Evolutionary conservation across 148 eudicot genomes (phyloP).

Genomic region (Diospyros lotus): DNA sequence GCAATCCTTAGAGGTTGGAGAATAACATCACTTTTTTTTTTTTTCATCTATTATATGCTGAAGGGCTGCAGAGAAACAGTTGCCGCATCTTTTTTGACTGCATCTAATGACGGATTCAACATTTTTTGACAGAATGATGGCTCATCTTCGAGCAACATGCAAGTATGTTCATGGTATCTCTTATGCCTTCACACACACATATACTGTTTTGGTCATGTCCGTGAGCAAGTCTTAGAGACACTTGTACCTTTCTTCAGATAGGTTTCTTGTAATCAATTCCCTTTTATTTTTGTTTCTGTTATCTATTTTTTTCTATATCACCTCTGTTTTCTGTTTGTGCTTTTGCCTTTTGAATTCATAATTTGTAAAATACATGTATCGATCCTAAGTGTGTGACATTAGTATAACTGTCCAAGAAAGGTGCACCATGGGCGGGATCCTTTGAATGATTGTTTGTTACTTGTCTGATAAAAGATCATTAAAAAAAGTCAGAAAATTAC

Average conservation of each 20-base stretch:
- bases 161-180: conserved; percentile 35
- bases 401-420: neutral
- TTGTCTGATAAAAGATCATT: neutral
- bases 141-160: conserved; percentile 66
- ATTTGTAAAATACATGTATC: neutral
- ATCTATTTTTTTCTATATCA: no score
- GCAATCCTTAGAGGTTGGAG: neutral
- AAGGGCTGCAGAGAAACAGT: neutral
- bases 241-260: neutral
- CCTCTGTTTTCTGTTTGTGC: no score
- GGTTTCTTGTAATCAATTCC: neutral
- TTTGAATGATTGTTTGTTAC: neutral
- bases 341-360: no score
- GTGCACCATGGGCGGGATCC: neutral
- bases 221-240: neutral
- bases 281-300: neutral
- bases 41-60: neutral
- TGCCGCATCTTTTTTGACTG: neutral
- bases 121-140: conserved; percentile 52
- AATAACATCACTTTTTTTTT: neutral
- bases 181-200: neutral
- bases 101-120: conserved; percentile 62
- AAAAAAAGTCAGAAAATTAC: neutral
- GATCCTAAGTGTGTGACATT: neutral
- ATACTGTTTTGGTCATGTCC: neutral